Conservation (phyloP, 345 rosid genomes). For the Eucalyptus marginata region DNA sequence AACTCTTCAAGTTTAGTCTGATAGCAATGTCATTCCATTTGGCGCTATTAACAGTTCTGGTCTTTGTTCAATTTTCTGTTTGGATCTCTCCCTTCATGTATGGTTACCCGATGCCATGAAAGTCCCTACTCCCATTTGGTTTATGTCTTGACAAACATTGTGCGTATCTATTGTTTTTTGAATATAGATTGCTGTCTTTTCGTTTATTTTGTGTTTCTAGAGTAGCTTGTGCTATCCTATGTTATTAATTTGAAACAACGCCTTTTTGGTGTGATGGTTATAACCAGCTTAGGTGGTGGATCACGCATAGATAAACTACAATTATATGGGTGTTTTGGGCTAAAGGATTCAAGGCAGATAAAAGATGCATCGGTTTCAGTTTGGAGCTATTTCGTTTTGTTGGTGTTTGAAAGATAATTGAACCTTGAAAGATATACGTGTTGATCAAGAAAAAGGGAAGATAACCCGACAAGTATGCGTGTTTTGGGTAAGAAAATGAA, state of each 20-base stretch:
- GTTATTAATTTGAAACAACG: too few relatives aligned
- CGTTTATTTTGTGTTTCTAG: too few relatives aligned
- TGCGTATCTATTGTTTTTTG: fast-evolving
- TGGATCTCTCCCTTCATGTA: too few relatives aligned
- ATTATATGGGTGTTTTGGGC: not conserved
- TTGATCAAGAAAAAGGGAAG: not conserved
- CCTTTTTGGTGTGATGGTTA: too few relatives aligned
- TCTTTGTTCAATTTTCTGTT: fast-evolving
- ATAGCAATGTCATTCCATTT: too few relatives aligned
- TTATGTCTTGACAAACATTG: not conserved
- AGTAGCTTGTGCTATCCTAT: too few relatives aligned
- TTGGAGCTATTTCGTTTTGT: not conserved
- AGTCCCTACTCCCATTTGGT: too few relatives aligned
- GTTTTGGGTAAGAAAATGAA: not conserved
- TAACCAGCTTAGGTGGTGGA: too few relatives aligned
- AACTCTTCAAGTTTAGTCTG: too few relatives aligned
- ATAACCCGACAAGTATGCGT: too few relatives aligned
- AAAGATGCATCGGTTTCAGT: not conserved
- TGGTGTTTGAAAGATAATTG: not conserved
- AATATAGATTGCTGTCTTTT: too few relatives aligned
- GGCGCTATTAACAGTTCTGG: fast-evolving
- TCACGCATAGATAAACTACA: too few relatives aligned
- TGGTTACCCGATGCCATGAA: fast-evolving
- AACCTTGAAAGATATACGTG: not conserved
- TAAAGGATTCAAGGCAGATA: not conserved